A percentile compares a stretch with the other conserved stretches of the same genome.
Conservation (phyloP, 768 basidiomycete genomes). For the Agaricus bisporus region DNA sequence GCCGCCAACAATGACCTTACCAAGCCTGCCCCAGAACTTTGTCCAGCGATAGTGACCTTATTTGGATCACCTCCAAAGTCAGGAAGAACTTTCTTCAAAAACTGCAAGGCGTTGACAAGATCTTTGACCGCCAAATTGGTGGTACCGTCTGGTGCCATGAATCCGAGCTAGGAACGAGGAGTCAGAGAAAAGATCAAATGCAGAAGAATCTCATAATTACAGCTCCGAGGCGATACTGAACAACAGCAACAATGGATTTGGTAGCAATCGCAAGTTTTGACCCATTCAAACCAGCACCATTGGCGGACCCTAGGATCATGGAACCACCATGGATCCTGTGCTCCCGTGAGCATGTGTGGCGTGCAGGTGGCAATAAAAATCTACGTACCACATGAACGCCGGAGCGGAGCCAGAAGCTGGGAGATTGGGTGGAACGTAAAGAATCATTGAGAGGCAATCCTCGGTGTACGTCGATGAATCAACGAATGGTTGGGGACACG, state of each 20-base stretch:
- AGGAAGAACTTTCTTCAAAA: slow-evolving; percentile 50
- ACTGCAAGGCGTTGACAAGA: slow-evolving; percentile 57
- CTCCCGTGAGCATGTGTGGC: background rate
- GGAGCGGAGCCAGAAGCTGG: slow-evolving; percentile 31
- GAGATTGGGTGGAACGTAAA: slow-evolving; percentile 56
- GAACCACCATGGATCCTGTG: slow-evolving; percentile 85
- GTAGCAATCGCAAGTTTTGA: slow-evolving; percentile 66
- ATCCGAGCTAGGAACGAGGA: slow-evolving; percentile 49
- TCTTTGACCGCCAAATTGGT: slow-evolving; percentile 73
- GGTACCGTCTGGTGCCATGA: slow-evolving; percentile 62
- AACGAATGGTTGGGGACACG: slow-evolving; percentile 62
- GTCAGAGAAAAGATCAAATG: slow-evolving; percentile 2
- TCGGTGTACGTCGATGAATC: slow-evolving; percentile 51
- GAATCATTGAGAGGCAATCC: slow-evolving; percentile 77
- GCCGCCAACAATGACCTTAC: slow-evolving; percentile 70
- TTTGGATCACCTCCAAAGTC: slow-evolving; percentile 61
- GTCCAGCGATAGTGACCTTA: slow-evolving; percentile 74
- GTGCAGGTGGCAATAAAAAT: background rate
- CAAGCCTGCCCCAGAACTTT: slow-evolving; percentile 76
- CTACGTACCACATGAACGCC: slow-evolving; percentile 54
- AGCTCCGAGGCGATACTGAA: slow-evolving; percentile 81
- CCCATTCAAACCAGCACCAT: slow-evolving; percentile 69
- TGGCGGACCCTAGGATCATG: slow-evolving; percentile 65
- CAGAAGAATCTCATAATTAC: slow-evolving; percentile 31
- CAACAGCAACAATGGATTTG: slow-evolving; percentile 70